Conservation (phyloP, 108 stramenopile species). For the Mediolabrus comicus region DNA sequence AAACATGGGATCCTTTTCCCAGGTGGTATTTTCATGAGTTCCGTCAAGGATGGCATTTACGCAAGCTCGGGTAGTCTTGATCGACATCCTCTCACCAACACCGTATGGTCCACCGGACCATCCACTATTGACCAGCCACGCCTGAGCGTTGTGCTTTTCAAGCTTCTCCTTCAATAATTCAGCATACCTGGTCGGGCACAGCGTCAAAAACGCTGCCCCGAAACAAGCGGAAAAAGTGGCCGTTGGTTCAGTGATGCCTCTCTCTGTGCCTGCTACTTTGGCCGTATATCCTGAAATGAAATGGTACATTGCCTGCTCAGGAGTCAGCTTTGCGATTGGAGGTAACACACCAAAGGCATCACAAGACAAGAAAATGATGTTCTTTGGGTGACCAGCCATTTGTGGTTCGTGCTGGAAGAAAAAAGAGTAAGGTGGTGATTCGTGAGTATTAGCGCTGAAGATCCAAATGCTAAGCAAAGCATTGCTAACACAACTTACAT, state of each 20-base stretch:
- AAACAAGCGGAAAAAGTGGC: constrained; percentile 96
- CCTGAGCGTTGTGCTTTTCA: constrained; percentile 83
- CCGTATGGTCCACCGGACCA: constrained; percentile 97
- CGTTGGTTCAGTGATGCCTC: constrained; percentile 92
- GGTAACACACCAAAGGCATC: constrained; percentile 98
- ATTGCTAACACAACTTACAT: constrained; percentile 51
- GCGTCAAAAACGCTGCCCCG: constrained; percentile 97
- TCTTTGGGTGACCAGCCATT: constrained; percentile 95
- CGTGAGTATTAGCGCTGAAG: not conserved
- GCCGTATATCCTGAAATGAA: constrained; percentile 97
- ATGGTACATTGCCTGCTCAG: constrained; percentile 98
- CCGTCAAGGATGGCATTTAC: constrained; percentile 96
- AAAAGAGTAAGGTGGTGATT: constrained; percentile 1
- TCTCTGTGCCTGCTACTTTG: constrained; percentile 98
- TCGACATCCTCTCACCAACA: constrained; percentile 94
- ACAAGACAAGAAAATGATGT: constrained; percentile 95
- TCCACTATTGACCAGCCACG: constrained; percentile 96
- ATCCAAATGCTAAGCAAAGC: not conserved
- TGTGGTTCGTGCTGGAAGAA: constrained; percentile 77
- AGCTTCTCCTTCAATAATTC: constrained; percentile 93
- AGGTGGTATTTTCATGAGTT: constrained; percentile 78
- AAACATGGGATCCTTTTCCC: constrained; percentile 82
- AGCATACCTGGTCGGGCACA: constrained; percentile 94
- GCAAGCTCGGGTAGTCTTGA: constrained; percentile 94
- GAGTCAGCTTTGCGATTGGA: constrained; percentile 89